phyloP scores from a whole-genome alignment of 2,329 filamentous ascomycete genomes.

The Aspergillus fumigatiaffinis region DNA sequence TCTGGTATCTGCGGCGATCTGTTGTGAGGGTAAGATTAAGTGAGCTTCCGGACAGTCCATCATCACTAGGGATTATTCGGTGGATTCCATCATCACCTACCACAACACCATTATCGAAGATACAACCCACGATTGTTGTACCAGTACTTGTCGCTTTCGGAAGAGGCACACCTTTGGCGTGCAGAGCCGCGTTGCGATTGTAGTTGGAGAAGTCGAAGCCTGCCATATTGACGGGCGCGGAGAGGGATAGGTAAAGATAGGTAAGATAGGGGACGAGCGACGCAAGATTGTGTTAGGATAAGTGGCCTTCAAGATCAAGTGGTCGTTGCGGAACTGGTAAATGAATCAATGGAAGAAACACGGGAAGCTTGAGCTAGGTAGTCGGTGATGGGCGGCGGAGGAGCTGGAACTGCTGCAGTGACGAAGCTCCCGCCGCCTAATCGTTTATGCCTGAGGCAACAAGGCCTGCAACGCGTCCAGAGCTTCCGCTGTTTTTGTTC shows the following conservation, averaged over 20 bases:
- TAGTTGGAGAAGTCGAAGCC: conserved; percentile 99
- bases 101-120: conserved; percentile 94
- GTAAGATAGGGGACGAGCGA: conserved; percentile 19
- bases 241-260: conserved; percentile 12
- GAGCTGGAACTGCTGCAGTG: conserved; percentile 30
- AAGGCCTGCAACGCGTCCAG: conserved; percentile 13
- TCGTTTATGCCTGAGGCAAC: conserved; percentile 20
- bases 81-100: conserved; percentile 48
- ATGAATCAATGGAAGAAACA: not conserved
- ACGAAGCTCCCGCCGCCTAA: conserved; percentile 42
- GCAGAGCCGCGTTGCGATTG: conserved; percentile 95
- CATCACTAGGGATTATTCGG: not conserved
- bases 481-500: conserved; percentile 20
- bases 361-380: not conserved
- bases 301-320: not conserved
- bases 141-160: conserved; percentile 98
- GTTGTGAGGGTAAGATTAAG: conserved; percentile 14
- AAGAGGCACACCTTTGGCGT: conserved; percentile 87
- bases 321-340: conserved; percentile 11
- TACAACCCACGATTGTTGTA: conserved; percentile 97
- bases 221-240: conserved; percentile 62
- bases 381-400: conserved; percentile 12
- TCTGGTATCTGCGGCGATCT: conserved; percentile 97
- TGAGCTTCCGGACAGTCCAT: conserved; percentile 16
- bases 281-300: conserved; percentile 18